Evolutionary conservation across 768 basidiomycete genomes (phyloP).

Genomic region (Lentinus tigrinus): DNA sequence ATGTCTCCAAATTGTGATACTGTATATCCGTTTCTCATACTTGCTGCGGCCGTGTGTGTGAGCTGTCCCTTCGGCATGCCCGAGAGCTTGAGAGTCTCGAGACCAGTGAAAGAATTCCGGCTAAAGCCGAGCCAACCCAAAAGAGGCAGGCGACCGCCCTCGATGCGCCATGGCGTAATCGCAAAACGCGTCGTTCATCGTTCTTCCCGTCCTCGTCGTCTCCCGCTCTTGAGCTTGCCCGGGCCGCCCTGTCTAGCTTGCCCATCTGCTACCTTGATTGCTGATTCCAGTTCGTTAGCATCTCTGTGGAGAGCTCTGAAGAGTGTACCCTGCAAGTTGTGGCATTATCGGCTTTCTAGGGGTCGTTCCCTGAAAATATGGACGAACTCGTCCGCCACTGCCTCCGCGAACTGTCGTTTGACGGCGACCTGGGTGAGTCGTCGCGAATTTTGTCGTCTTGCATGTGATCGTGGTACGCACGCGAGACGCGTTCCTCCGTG

Average conservation of each 20-base stretch:
- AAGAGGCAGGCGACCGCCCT: not conserved
- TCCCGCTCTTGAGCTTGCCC: not conserved
- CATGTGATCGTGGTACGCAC: constrained; percentile 13
- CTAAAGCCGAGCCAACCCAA: not conserved
- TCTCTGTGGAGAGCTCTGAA: too few relatives aligned
- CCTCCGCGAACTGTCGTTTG: constrained; percentile 84
- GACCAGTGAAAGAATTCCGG: not conserved
- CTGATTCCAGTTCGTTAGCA: too few relatives aligned
- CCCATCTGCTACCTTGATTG: not conserved
- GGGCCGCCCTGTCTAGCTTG: too few relatives aligned
- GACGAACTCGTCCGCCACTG: constrained; percentile 85
- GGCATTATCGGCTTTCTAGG: not conserved
- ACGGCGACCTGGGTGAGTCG: constrained; percentile 83
- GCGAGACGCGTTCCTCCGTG: not conserved
- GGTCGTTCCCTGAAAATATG: constrained; percentile 42
- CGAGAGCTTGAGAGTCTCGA: not conserved
- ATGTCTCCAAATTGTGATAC: not conserved
- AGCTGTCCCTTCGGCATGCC: not conserved
- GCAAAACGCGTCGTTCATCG: not conserved
- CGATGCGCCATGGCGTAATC: constrained; percentile 1
- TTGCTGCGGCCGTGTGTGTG: not conserved
- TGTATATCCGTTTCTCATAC: not conserved
- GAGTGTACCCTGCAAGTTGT: not conserved
- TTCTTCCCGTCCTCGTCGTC: not conserved
- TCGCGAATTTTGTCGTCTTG: constrained; percentile 6